phyloP scores from a whole-genome alignment of 345 rosid species.

The Microcos paniculata region DNA sequence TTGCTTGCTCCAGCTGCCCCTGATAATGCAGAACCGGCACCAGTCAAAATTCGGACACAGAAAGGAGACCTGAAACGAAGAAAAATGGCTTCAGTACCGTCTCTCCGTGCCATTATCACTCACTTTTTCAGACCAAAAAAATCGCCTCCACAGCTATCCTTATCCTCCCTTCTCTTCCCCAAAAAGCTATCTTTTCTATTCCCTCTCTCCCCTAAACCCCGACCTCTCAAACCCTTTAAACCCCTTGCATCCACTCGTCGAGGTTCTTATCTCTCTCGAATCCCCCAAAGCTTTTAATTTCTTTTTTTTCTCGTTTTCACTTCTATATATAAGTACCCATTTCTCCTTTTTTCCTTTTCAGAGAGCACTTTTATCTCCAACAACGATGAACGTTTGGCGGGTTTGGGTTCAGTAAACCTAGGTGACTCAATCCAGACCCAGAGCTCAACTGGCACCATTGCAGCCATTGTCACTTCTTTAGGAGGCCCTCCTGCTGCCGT shows the following conservation, averaged over 20 bases:
- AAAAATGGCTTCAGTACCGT: constrained; percentile 32
- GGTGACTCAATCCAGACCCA: constrained; percentile 30
- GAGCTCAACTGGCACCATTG: constrained; percentile 52
- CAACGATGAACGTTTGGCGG: constrained; percentile 58
- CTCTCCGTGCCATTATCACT: constrained; percentile 34
- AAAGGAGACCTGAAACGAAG: neutral
- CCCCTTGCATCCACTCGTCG: constrained; percentile 39
- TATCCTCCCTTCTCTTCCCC: constrained; percentile 14
- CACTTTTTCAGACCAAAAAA: constrained; percentile 31
- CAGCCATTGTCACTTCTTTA: constrained; percentile 75
- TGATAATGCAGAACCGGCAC: neutral
- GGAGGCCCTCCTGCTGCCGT: constrained; percentile 88
- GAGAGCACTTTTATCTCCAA: constrained; percentile 40
- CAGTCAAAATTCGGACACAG: neutral
- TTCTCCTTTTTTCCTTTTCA: constrained; percentile 19
- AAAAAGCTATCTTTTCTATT: constrained; percentile 28
- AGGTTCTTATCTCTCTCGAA: constrained; percentile 24
- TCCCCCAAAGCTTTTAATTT: neutral
- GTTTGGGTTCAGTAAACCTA: constrained; percentile 22
- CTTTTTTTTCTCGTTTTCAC: neutral
- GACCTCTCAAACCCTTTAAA: constrained; percentile 27
- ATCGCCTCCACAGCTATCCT: constrained; percentile 1
- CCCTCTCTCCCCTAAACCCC: constrained; percentile 36
- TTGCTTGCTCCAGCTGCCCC: neutral
- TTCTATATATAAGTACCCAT: neutral